Evolutionary conservation across 352 stramenopile species (phyloP).

Genomic region (Globisporangium apiculatum): DNA sequence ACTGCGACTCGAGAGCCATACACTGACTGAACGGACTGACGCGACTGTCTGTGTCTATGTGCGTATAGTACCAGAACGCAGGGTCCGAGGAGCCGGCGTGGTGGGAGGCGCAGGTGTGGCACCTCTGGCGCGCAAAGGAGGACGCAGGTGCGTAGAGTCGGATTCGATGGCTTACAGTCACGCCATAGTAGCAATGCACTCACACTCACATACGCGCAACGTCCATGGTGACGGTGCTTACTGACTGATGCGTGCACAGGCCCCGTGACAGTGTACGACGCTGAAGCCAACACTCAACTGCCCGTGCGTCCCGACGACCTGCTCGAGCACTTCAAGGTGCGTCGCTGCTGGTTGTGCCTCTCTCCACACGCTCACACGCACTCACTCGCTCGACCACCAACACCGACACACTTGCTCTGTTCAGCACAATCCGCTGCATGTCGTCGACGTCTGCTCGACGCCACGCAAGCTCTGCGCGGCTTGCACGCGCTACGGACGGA

Average conservation of each 20-base stretch:
- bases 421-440: slow-evolving; percentile 59
- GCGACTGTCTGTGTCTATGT: not conserved
- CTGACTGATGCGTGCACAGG: slow-evolving; percentile 14
- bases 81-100: slow-evolving; percentile 54
- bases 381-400: too few relatives aligned
- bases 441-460: slow-evolving; percentile 59
- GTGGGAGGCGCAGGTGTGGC: slow-evolving; percentile 85
- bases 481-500: slow-evolving; percentile 27
- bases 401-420: not conserved
- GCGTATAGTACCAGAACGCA: slow-evolving; percentile 56
- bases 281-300: slow-evolving; percentile 28
- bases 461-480: slow-evolving; percentile 31
- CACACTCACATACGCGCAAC: too few relatives aligned
- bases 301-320: slow-evolving; percentile 41
- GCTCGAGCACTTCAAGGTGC: slow-evolving; percentile 49
- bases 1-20: too few relatives aligned
- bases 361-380: not conserved
- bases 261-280: slow-evolving; percentile 44
- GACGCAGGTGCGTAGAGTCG: slow-evolving; percentile 28
- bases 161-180: too few relatives aligned
- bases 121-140: slow-evolving; percentile 62
- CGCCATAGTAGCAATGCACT: too few relatives aligned
- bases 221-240: too few relatives aligned
- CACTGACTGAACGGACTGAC: not conserved
- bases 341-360: too few relatives aligned